Evolutionary conservation across 1,139 yeast species (phyloP), one percentile per base, ranked within the genome.

Genomic region (Kurtzmaniella quercitrusa): DNA sequence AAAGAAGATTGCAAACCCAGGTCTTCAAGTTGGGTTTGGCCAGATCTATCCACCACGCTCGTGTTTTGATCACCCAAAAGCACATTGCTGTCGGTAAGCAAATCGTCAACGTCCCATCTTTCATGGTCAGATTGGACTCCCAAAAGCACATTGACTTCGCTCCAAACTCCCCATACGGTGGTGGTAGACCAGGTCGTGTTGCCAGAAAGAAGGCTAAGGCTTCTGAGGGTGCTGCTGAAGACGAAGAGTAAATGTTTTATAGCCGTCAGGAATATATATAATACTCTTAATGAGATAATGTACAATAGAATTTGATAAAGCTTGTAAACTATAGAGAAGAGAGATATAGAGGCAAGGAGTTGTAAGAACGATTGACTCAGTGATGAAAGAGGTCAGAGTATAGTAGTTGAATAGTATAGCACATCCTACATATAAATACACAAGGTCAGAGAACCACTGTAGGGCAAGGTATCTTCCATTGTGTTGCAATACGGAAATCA

Each of bases 81-180:
- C 98, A 93, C 85, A 93, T 93, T 74, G 96, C 98, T 68, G 99
- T 93, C 73, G 99, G 99, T 79, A 93, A 93, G 87, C 99, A 93
- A 82, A 82, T 90, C 63, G 99, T 93, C 75, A 87, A 85, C 81
- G 87, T 93, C 61, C 98, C 99, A 77, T 91, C 98, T 58, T 93
- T 93, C 93, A 87, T 91, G 83, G 99, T 93, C 58, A 94, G 99
- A 83, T 86, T 93, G 75, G 99, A 93, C 80, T 91, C 98, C 61
- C 98, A 93, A 81, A 93, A 93, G 88, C 98, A 94, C 90, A 90
- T 93, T 78, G 98, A 93, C 84, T 93, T 93, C 65, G 95, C 98
- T 66, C 85, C 91, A 73, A 89, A 88, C 75, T 93, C 98, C 60
- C 98, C 99, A 76, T 93, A 88, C 89, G 98, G 98, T 74, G 98